Conservation (phyloP, 2,329 filamentous ascomycete species). For the Trichoderma brevicompactum region DNA sequence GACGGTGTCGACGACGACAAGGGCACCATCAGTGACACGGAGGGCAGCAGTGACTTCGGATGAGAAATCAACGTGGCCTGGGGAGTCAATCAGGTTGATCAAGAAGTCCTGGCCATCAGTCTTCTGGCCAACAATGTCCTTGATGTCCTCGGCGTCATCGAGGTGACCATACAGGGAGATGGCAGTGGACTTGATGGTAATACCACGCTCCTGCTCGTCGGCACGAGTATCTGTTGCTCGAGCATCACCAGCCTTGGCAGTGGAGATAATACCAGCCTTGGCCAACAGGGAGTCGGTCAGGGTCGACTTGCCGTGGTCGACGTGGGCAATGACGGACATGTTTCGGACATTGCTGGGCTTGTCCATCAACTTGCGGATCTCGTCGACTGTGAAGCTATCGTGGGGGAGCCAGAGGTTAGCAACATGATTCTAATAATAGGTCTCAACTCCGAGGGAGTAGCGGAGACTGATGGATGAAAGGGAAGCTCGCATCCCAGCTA, state of each 20-base stretch:
- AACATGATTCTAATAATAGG: slow-evolving; percentile 11
- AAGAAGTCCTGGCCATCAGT: slow-evolving; percentile 94
- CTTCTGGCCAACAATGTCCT: slow-evolving; percentile 89
- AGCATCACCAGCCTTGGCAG: slow-evolving; percentile 93
- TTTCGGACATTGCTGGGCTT: slow-evolving; percentile 80
- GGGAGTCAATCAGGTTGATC: slow-evolving; percentile 99
- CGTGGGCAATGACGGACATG: slow-evolving; percentile 99
- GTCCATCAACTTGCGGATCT: slow-evolving; percentile 80
- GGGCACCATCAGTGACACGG: slow-evolving; percentile 99
- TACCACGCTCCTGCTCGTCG: slow-evolving; percentile 99
- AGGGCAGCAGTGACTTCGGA: slow-evolving; percentile 99
- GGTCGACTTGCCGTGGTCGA: slow-evolving; percentile 99
- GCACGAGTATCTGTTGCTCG: slow-evolving; percentile 96
- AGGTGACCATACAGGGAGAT: slow-evolving; percentile 96
- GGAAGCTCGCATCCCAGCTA: not conserved
- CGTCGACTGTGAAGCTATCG: slow-evolving; percentile 95
- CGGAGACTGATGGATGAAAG: not conserved
- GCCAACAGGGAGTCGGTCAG: slow-evolving; percentile 98
- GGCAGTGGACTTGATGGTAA: slow-evolving; percentile 99
- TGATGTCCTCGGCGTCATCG: slow-evolving; percentile 79
- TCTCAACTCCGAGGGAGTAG: slow-evolving; percentile 29
- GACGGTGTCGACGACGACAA: slow-evolving; percentile 99
- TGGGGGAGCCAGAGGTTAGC: slow-evolving; percentile 40
- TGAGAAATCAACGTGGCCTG: slow-evolving; percentile 99
- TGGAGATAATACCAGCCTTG: slow-evolving; percentile 99